Base-by-base conservation (phyloP, 2,329 filamentous ascomycete genomes). In the Phialophora chinensis region DNA sequence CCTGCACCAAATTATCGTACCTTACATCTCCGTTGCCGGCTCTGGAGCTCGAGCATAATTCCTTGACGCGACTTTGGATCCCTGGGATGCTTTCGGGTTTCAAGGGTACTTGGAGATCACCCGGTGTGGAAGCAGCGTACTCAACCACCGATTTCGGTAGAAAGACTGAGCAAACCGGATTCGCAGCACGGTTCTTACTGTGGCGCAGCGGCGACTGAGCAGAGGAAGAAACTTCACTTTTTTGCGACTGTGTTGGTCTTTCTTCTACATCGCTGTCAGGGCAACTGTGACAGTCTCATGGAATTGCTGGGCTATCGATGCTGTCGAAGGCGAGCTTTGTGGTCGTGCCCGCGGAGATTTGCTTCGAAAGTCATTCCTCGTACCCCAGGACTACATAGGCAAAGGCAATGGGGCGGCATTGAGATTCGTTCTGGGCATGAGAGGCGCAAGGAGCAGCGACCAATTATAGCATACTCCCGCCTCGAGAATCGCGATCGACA, bases 401-500 rank as follows among this genome's bases (percentile, higher is more conserved):
- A 35, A 35, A 35, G 33, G 31, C 31, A 33, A 8, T 31, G 29
- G 29, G 29, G 29, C 35, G 35, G 14, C 11, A 42, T 1, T 42
- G 35, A 42, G 35, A 42, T 42, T 12, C n/a, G 38, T 42, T 42
- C 38, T 42, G 38, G 38, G 38, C 38, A 25, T 42, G 12, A 4
- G 20, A 52, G 20, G 49, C 12, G 25, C 49, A 52, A n/a, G 23
- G 49, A 11, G 20, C 10, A 3, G 20, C 49, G 12, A 29, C 49
- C 49, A 52, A 52, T 52, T 52, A 52, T 52, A 25, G 49, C 20
- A 52, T 27, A 17, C 11, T 12, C 49, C 25, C 6, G 10, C 20
- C 49, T 29, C 49, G 49, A 52, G 49, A 29, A 52, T 52, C 49
- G 49, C 20, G 49, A 52, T 52, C 49, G 49, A 27, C 49, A 52